These are phyloP conservation scores for Fusarium lyarnte DNA, from an alignment of 2,329 filamentous ascomycete species.

Conservation along the genomic window DNA sequence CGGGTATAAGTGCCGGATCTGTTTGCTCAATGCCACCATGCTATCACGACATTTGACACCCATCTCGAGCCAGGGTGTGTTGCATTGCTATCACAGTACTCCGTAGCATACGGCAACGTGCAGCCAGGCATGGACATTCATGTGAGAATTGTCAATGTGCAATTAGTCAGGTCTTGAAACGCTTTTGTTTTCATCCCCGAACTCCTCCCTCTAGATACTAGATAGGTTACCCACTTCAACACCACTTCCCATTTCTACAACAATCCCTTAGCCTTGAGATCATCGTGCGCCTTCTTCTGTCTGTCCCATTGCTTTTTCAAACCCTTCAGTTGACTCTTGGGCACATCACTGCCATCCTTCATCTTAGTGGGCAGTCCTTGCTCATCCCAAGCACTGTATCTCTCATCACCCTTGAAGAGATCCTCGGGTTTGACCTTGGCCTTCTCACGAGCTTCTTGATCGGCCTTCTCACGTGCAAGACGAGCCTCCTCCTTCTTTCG, in stretches of 20 bases:
- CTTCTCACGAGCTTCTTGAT: conserved; percentile 65
- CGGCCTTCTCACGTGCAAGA: conserved; percentile 59
- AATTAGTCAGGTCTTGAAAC: neutral
- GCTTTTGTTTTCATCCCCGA: conserved; percentile 21
- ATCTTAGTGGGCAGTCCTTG: conserved; percentile 83
- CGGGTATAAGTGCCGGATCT: neutral
- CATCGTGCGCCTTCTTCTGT: conserved; percentile 86
- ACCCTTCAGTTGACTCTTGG: conserved; percentile 84
- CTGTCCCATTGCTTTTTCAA: conserved; percentile 88
- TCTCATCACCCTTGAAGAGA: conserved; percentile 65
- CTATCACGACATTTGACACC: conserved; percentile 9
- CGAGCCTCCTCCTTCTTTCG: conserved; percentile 65
- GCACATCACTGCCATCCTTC: conserved; percentile 79
- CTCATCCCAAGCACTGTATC: conserved; percentile 81
- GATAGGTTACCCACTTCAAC: conserved; percentile 1
- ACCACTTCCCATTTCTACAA: conserved; percentile 32
- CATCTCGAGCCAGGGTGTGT: neutral
- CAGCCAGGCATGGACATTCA: neutral
- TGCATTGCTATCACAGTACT: neutral
- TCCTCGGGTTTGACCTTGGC: conserved; percentile 64
- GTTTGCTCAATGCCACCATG: conserved; percentile 1
- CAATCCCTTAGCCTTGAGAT: conserved; percentile 53
- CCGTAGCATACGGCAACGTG: neutral
- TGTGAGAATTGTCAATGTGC: neutral
- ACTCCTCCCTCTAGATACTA: conserved; percentile 28